phyloP scores from a whole-genome alignment of 306 rosid genomes.

The Cicer chorassanicum region DNA sequence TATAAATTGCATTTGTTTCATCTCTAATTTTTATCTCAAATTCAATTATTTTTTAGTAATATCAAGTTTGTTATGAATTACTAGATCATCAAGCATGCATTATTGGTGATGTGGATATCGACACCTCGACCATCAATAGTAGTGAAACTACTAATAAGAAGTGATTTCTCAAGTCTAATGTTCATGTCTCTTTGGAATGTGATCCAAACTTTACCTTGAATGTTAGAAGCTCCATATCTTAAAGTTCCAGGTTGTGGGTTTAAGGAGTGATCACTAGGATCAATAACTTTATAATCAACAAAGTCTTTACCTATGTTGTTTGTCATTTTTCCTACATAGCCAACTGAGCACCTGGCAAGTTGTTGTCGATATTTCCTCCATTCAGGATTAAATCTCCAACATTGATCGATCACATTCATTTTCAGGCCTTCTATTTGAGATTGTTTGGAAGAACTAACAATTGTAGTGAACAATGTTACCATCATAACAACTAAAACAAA shows the following conservation, averaged over 20 bases:
- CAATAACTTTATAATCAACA: slow-evolving; percentile 28
- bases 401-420: slow-evolving; percentile 44
- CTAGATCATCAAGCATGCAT: no score
- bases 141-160: slow-evolving; percentile 44
- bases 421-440: slow-evolving; percentile 8
- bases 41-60: neutral
- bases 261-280: slow-evolving; percentile 36
- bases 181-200: slow-evolving; percentile 47
- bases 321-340: slow-evolving; percentile 45
- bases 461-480: no score
- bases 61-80: neutral
- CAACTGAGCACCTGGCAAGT: slow-evolving; percentile 40
- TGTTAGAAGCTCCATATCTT: slow-evolving; percentile 42
- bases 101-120: slow-evolving; percentile 33
- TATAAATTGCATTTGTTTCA: neutral
- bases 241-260: slow-evolving; percentile 42
- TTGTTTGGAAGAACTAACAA: neutral
- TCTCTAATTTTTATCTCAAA: neutral
- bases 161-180: slow-evolving; percentile 39
- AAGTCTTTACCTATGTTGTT: slow-evolving; percentile 41
- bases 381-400: slow-evolving; percentile 42
- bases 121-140: slow-evolving; percentile 45
- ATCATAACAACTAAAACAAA: neutral
- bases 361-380: slow-evolving; percentile 38
- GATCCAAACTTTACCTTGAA: slow-evolving; percentile 43